These are phyloP conservation scores for Eimeria zaria DNA, from an alignment of 169 alveolate species.

Conservation along the genomic window DNA sequence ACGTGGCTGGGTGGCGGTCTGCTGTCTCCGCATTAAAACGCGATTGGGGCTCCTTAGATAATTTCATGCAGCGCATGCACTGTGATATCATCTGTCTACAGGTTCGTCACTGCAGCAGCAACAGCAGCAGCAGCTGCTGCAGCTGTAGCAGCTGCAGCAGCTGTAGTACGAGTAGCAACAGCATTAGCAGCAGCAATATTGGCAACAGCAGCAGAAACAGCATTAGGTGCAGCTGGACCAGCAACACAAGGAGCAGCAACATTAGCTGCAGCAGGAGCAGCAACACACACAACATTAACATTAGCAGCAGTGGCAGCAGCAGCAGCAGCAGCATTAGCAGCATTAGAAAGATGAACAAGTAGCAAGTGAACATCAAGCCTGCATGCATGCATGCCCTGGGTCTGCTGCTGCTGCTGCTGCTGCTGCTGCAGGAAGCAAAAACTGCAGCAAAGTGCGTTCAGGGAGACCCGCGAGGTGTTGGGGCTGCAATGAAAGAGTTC, in stretches of 20 bases:
- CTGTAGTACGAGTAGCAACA: background rate
- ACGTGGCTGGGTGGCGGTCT: conserved; percentile 58
- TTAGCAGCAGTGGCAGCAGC: no score
- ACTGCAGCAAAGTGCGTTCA: background rate
- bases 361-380: no score
- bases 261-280: no score
- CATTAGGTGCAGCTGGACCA: no score
- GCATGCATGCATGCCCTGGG: background rate
- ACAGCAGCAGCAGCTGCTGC: background rate
- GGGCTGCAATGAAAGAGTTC: background rate
- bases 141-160: conserved; percentile 10
- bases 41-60: background rate
- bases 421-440: conserved; percentile 53
- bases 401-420: background rate
- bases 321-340: no score
- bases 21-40: background rate
- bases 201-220: background rate
- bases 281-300: no score
- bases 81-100: conserved; percentile 40
- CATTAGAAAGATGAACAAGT: no score
- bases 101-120: background rate
- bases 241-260: no score
- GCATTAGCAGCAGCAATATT: background rate
- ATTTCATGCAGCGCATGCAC: background rate
- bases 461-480: background rate